Evolutionary conservation across 768 basidiomycete species (phyloP), one percentile per base, ranked within the genome.

Genomic region (Hebeloma cylindrosporum): DNA sequence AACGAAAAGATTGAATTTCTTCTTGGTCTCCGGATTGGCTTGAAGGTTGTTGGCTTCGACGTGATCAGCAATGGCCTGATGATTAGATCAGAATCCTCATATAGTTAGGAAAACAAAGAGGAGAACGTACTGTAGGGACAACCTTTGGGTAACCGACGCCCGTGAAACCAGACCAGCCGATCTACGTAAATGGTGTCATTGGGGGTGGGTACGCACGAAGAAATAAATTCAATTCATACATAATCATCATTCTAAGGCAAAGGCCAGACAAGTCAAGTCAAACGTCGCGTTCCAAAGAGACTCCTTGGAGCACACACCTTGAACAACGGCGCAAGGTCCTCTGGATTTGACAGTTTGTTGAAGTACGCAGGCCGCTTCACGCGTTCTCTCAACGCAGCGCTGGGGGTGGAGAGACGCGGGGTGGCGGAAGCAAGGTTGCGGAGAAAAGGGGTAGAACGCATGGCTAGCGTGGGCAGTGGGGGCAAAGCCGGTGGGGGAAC

Each of bases 121-220:
- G 32, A 26, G 38, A 10, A 2, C 69, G 25, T 45, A 72, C 72
- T 0, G 71, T 67, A 13, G 73, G 74, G 18, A 72, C 65, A 3
- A 57, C 59, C 49, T 76, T 75, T 18, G 74, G 74, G 50, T 76
- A 76, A 10, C 74, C 74, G 7, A 76, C 74, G 17, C 74, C 74
- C 16, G 73, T 76, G 51, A 75, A 76, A 3, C 73, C 74, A 28
- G 72, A 73, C 70, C 72, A 76, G 25, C 73, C 74, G 48, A 76
- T 75, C 73, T 75, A 57, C 25, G 14, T 6, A 18, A 13, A 8
- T 5, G 34, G 29, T 25, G 8, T 40, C 3, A 4, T 28, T 11
- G 27, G 27, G 40, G 22, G 26, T n/a, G n/a, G 21, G 0, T n/a
- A 37, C 23, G 29, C 36, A 2, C 25, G n/a, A 32, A 38, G 21